Conservation (phyloP, 2,329 filamentous ascomycete genomes). For the Zymoseptoria pseudotritici region DNA sequence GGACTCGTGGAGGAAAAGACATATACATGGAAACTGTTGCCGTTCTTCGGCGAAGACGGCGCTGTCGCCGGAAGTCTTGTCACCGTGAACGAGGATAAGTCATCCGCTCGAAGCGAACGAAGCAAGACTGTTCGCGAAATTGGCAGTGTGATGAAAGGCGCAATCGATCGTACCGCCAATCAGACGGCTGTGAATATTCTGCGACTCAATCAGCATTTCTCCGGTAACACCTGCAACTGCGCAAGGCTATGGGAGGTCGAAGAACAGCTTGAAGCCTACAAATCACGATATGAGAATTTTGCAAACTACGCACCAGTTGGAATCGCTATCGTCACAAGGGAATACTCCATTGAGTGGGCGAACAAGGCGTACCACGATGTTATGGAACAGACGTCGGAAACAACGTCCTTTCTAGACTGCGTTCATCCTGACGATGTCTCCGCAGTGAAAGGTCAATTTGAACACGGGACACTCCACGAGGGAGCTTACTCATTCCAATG, state of each 20-base stretch:
- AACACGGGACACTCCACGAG: conserved; percentile 8
- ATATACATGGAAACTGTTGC: conserved; percentile 15
- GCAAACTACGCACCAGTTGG: conserved; percentile 15
- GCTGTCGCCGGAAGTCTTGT: conserved; percentile 9
- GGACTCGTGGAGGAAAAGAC: conserved; percentile 17
- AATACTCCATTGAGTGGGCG: conserved; percentile 13
- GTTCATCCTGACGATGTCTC: conserved; percentile 13
- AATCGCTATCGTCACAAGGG: conserved; percentile 6
- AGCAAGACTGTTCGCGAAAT: conserved; percentile 13
- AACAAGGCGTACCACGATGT: conserved; percentile 16
- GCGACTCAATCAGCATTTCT: conserved; percentile 13
- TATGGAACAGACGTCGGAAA: conserved; percentile 6
- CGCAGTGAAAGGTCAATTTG: conserved; percentile 7
- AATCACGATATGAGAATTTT: conserved; percentile 14
- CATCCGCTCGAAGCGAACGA: conserved; percentile 10
- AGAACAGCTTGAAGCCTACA: conserved; percentile 9
- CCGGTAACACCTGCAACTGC: conserved; percentile 11
- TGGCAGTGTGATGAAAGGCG: conserved; percentile 8
- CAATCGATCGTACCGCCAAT: conserved; percentile 9
- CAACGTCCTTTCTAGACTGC: conserved; percentile 9
- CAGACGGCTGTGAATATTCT: conserved; percentile 10
- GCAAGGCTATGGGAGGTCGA: conserved; percentile 12
- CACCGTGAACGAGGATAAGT: conserved; percentile 12
- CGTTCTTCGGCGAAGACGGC: conserved; percentile 12
- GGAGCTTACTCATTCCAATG: conserved; percentile 16